These are phyloP conservation scores for Tetragonia tetragonoides DNA, from an alignment of 148 eudicot species.

Conservation along the genomic window DNA sequence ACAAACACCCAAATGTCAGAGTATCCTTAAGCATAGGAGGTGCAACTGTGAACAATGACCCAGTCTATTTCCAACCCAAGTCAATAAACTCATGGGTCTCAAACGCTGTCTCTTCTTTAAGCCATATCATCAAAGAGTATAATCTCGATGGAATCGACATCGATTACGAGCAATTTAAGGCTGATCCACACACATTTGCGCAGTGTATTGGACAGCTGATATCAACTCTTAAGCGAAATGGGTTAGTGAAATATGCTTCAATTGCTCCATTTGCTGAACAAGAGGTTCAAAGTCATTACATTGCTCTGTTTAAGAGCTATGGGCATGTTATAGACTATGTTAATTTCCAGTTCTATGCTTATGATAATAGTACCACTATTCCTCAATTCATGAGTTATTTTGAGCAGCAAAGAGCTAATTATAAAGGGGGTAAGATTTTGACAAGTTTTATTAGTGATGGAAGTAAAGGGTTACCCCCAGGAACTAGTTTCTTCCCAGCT, in stretches of 20 bases:
- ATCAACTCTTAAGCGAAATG: constrained; percentile 31
- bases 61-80: constrained; percentile 38
- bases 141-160: constrained; percentile 45
- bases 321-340: constrained; percentile 45
- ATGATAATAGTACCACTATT: constrained; percentile 37
- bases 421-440: constrained; percentile 46
- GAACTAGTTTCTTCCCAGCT: constrained; percentile 36
- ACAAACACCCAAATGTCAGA: constrained; percentile 35
- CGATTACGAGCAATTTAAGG: constrained; percentile 51
- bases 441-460: constrained; percentile 48
- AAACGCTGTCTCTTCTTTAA: constrained; percentile 43
- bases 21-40: constrained; percentile 52
- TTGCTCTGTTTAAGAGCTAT: constrained; percentile 39
- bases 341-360: constrained; percentile 52
- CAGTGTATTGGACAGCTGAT: constrained; percentile 49
- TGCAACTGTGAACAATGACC: constrained; percentile 24
- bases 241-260: constrained; percentile 38
- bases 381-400: constrained; percentile 36
- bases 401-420: constrained; percentile 34
- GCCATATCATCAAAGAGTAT: constrained; percentile 25
- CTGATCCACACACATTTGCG: constrained; percentile 32
- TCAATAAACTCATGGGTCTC: constrained; percentile 45
- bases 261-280: constrained; percentile 44
- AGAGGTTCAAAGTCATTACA: constrained; percentile 37
- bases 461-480: constrained; percentile 44